Conservation (phyloP, 306 rosid genomes). For the Gleditsia sinensis region DNA sequence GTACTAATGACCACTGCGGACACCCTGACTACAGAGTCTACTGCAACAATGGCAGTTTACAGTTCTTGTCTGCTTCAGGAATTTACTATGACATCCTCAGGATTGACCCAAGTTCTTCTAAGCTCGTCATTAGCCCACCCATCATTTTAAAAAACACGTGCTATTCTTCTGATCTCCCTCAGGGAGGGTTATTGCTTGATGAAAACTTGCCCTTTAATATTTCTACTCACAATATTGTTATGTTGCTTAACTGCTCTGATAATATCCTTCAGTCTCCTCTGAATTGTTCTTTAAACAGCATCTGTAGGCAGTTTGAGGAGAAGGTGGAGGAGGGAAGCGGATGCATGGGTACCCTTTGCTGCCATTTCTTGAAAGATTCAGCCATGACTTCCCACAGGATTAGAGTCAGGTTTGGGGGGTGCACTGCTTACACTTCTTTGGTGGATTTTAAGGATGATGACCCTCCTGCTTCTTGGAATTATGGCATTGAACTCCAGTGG, state of each 20-base stretch:
- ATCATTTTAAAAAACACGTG: constrained; percentile 46
- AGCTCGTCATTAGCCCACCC: constrained; percentile 68
- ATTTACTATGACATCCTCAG: constrained; percentile 66
- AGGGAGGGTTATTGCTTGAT: constrained; percentile 60
- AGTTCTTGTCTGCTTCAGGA: constrained; percentile 64
- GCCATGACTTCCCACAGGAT: constrained; percentile 79
- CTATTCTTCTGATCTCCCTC: constrained; percentile 60
- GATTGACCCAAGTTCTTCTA: constrained; percentile 45
- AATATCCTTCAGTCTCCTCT: constrained; percentile 67
- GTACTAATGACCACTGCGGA: constrained; percentile 69
- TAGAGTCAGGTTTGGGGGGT: constrained; percentile 63
- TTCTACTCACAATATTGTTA: constrained; percentile 71
- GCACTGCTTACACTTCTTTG: constrained; percentile 78
- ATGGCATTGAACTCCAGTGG: constrained; percentile 91
- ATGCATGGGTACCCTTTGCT: constrained; percentile 68
- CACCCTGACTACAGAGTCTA: constrained; percentile 61
- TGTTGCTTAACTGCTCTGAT: constrained; percentile 65
- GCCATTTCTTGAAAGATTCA: constrained; percentile 79
- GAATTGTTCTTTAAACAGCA: constrained; percentile 68
- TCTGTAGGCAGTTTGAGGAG: constrained; percentile 69
- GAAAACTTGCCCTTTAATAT: constrained; percentile 71
- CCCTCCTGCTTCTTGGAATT: constrained; percentile 65
- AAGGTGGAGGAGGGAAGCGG: constrained; percentile 50
- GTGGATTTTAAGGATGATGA: constrained; percentile 54
- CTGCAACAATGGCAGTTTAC: constrained; percentile 58